Percentiles rank a stretch among this genome's conserved stretches.
These are phyloP conservation scores for Coffea humblotiana DNA, from an alignment of 305 asterid genomes.

Conservation along the genomic window DNA sequence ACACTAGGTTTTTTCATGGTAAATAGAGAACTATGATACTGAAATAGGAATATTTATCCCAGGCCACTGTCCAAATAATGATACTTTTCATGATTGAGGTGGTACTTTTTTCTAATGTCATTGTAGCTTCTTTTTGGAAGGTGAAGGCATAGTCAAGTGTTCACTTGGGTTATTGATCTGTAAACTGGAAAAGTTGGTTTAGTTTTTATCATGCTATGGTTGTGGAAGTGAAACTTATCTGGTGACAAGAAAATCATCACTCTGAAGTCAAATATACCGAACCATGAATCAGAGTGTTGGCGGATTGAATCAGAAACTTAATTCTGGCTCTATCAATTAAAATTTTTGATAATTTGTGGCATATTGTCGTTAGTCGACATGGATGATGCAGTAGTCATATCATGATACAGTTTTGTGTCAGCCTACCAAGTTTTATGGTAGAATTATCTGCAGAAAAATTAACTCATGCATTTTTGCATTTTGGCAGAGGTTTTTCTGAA, in stretches of 20 bases:
- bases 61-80: neutral
- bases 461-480: neutral
- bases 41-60: neutral
- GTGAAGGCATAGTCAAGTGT: neutral
- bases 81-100: neutral
- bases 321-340: neutral
- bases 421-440: neutral
- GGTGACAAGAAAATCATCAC: neutral
- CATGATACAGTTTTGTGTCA: neutral
- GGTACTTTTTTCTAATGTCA: neutral
- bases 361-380: neutral
- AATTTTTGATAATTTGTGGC: neutral
- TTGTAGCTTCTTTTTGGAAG: neutral
- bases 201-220: neutral
- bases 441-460: neutral
- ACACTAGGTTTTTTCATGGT: no score
- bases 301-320: neutral
- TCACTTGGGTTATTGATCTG: neutral
- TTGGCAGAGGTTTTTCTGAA: neutral
- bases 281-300: neutral
- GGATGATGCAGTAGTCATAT: neutral
- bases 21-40: neutral
- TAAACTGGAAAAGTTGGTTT: neutral
- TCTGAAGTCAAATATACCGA: neutral
- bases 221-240: neutral